These are phyloP conservation scores for Aspergillus panamensis DNA, from an alignment of 495 filamentous ascomycete genomes.

Conservation along the genomic window DNA sequence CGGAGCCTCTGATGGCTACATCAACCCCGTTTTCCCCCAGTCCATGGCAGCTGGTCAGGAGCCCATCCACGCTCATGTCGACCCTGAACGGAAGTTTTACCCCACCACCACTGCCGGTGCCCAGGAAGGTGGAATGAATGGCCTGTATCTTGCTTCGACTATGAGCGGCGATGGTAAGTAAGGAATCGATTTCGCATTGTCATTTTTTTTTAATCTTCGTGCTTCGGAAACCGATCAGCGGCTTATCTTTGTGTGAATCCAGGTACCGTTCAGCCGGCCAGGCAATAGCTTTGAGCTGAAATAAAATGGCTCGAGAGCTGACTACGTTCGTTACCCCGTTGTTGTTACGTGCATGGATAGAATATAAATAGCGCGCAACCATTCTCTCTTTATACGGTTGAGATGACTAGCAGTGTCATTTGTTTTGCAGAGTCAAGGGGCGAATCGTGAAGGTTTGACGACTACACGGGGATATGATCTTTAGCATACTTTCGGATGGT, in stretches of 20 bases:
- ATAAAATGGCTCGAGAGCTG: conserved; percentile 6
- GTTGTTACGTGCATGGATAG: conserved; percentile 4
- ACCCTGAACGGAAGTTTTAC: conserved; percentile 46
- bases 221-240: not conserved
- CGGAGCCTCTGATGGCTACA: conserved; percentile 59
- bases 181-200: not conserved
- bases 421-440: not conserved
- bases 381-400: not conserved
- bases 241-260: not conserved
- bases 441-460: too few relatives aligned
- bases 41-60: conserved; percentile 47
- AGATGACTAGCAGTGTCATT: not conserved
- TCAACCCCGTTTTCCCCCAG: conserved; percentile 57
- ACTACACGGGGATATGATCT: too few relatives aligned
- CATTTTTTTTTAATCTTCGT: not conserved
- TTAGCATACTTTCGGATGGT: not conserved
- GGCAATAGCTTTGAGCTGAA: conserved; percentile 35
- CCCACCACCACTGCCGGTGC: conserved; percentile 41
- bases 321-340: conserved; percentile 3
- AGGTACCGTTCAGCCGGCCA: conserved; percentile 46
- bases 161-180: conserved; percentile 48
- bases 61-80: conserved; percentile 45
- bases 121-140: conserved; percentile 46
- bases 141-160: conserved; percentile 47
- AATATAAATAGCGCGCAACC: not conserved